Evolutionary conservation across 352 stramenopile species (phyloP), one percentile per base, ranked within the genome.

Genomic region (Pelagophyceae sp.): DNA sequence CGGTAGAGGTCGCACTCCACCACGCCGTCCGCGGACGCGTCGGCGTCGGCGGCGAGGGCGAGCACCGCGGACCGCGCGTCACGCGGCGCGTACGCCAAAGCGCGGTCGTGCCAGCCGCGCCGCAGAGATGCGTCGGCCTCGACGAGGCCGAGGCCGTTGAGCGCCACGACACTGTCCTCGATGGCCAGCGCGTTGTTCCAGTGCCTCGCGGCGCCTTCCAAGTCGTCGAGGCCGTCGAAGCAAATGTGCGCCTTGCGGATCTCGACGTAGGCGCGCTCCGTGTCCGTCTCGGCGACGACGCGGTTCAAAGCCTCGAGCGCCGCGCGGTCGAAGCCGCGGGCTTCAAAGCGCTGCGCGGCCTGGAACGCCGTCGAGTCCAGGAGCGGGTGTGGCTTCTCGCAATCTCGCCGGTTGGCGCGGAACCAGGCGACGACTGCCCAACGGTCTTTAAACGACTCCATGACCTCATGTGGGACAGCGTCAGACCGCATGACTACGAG

Each of bases 401-500:
- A 25, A n/a, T n/a, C n/a, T n/a, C n/a, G n/a, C 63, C 63, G 63
- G 31, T 32, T n/a, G 11, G 35, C 29, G 63, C 63, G 63, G 19
- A 72, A 87, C 85, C 85, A 89, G 33, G 84, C 85, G 27, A 89
- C 84, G 1, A 89, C 51, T 19, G 84, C 84, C 50, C 84, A 76
- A 29, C 85, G 75, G 54, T 86, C 80, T 29, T 61, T 67, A n/a
- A 80, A 78, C 20, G 84, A 87, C 77, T 87, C 76, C 1, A 89
- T 32, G 5, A 90, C 86, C 75, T 89, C 84, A 77, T 90, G 86
- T 0, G 84, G 84, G 50, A 87, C 84, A 31, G 60, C 23, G 69
- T 88, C 80, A 33, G 76, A 84, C 70, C 83, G 79, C 64, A 90
- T 88, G 0, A 90, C 67, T 23, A 90, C 86, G 45, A 90, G 77